phyloP scores from a whole-genome alignment of 2,329 filamentous ascomycete species.

The Dryadomyces sulphureus region DNA sequence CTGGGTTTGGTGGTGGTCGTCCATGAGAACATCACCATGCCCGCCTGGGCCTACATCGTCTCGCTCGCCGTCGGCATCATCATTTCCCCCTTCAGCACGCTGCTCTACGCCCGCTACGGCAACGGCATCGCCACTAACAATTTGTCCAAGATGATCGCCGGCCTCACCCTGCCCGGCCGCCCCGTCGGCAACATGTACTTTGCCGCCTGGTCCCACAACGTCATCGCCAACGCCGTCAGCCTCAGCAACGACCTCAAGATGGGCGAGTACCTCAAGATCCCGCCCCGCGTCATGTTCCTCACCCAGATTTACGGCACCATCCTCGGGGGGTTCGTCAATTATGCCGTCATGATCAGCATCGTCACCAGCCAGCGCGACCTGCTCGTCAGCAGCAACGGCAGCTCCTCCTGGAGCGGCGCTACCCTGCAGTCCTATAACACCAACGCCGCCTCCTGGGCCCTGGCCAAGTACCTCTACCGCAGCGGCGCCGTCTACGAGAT shows the following conservation, averaged over 20 bases:
- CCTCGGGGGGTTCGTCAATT: slow-evolving; percentile 34
- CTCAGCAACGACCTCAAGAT: slow-evolving; percentile 40
- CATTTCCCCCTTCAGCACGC: slow-evolving; percentile 36
- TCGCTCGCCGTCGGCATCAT: slow-evolving; percentile 26
- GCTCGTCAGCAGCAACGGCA: slow-evolving; percentile 28
- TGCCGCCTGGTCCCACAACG: slow-evolving; percentile 42
- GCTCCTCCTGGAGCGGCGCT: slow-evolving; percentile 36
- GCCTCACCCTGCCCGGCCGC: slow-evolving; percentile 32
- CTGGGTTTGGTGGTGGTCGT: slow-evolving; percentile 29
- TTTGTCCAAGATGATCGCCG: slow-evolving; percentile 40
- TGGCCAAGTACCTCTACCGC: slow-evolving; percentile 39
- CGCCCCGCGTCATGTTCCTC: slow-evolving; percentile 37
- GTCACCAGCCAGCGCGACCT: slow-evolving; percentile 32
- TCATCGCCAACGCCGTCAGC: slow-evolving; percentile 33
- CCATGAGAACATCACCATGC: slow-evolving; percentile 30
- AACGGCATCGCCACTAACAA: slow-evolving; percentile 45
- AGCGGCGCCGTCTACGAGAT: slow-evolving; percentile 25
- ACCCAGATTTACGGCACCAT: slow-evolving; percentile 41
- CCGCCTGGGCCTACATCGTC: slow-evolving; percentile 31
- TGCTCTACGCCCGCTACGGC: slow-evolving; percentile 37
- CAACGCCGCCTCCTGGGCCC: slow-evolving; percentile 31
- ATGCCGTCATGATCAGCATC: slow-evolving; percentile 32
- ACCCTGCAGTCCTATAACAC: slow-evolving; percentile 33
- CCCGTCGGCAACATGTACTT: slow-evolving; percentile 45
- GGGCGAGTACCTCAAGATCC: slow-evolving; percentile 45